A percentile compares a stretch with the other conserved stretches of the same genome.
Evolutionary conservation across 352 stramenopile genomes (phyloP).

Genomic region (Nothophytophthora sp.): DNA sequence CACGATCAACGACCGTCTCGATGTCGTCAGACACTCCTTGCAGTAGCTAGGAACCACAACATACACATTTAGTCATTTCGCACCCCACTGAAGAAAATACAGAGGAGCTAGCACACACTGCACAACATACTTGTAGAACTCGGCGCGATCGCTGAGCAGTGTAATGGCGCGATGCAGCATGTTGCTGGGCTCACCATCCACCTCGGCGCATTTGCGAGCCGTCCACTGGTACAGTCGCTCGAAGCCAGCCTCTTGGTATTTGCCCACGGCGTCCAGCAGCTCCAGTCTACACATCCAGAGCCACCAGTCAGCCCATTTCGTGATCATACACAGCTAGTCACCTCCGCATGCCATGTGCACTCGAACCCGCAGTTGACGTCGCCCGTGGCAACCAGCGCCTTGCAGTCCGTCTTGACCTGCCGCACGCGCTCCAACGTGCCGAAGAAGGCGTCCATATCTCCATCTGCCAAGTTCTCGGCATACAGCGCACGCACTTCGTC

Average conservation of each 20-base stretch:
- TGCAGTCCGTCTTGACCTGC: constrained; percentile 73
- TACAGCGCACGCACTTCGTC: constrained; percentile 67
- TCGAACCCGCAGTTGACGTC: constrained; percentile 46
- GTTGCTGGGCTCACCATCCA: constrained; percentile 65
- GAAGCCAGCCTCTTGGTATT: constrained; percentile 86
- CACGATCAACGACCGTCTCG: constrained; percentile 57
- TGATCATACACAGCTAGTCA: neutral
- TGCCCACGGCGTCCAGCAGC: constrained; percentile 81
- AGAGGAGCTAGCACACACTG: neutral
- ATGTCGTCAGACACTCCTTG: constrained; percentile 70
- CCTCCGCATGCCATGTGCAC: neutral
- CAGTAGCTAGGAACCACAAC: constrained; percentile 53
- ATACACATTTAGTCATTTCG: neutral
- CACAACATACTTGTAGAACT: constrained; percentile 80
- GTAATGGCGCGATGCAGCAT: constrained; percentile 70
- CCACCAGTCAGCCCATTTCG: neutral
- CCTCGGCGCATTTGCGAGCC: constrained; percentile 66
- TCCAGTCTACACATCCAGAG: constrained; percentile 53
- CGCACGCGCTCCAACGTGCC: constrained; percentile 66
- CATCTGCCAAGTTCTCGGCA: constrained; percentile 30
- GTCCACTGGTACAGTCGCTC: constrained; percentile 90
- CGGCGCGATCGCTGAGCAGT: constrained; percentile 58
- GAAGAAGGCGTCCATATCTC: constrained; percentile 68
- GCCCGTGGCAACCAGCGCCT: constrained; percentile 44
- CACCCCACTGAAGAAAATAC: neutral